phyloP scores from a whole-genome alignment of 345 rosid species.

The Nasturtium officinale region DNA sequence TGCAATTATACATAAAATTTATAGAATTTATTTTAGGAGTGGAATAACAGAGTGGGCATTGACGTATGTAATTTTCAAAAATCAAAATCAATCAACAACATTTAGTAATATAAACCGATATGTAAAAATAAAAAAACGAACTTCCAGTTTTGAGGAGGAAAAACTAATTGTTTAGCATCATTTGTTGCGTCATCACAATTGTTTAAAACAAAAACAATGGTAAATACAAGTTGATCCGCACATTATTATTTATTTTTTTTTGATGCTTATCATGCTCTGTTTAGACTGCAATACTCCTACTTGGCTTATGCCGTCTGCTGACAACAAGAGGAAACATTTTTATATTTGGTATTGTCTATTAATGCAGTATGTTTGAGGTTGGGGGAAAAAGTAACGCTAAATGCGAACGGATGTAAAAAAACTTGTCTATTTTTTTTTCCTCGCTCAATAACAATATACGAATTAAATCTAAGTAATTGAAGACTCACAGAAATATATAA shows the following conservation, averaged over 20 bases:
- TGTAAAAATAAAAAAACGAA: not conserved
- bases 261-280: too few species aligned
- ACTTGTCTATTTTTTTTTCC: not conserved
- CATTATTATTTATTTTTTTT: not conserved
- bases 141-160: constrained; percentile 6
- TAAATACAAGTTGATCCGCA: not conserved
- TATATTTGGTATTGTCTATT: not conserved
- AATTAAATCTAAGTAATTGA: not conserved
- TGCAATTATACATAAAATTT: not conserved
- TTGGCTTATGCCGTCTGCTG: too few species aligned
- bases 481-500: not conserved
- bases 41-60: constrained; percentile 25
- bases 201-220: not conserved
- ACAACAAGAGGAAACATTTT: too few species aligned
- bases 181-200: not conserved
- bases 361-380: not conserved
- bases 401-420: not conserved
- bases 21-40: not conserved
- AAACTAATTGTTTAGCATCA: not conserved
- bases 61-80: constrained; percentile 22
- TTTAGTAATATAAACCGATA: not conserved
- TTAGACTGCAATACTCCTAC: too few species aligned
- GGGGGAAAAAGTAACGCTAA: too few species aligned
- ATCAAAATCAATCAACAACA: not conserved
- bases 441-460: not conserved